Percentiles rank a stretch among this genome's conserved stretches.
Evolutionary conservation across 495 filamentous ascomycete species (phyloP).

Genomic region (Aspergillus carlsbadensis): DNA sequence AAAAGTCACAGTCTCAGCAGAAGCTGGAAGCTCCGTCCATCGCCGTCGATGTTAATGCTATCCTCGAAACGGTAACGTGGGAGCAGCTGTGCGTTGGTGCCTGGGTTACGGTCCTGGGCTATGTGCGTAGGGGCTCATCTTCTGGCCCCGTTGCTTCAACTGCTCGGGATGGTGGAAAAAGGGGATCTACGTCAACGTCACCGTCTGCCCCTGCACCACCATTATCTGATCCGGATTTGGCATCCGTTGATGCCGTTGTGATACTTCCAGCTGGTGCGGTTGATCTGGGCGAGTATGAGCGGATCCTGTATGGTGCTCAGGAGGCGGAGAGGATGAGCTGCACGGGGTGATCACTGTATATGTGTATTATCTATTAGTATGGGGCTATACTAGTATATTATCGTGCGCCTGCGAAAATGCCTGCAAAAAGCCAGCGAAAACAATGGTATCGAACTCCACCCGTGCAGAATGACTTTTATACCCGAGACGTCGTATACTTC

Average conservation of each 20-base stretch:
- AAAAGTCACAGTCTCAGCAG: background rate
- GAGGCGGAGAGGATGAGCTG: constrained; percentile 28
- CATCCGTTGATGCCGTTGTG: constrained; percentile 63
- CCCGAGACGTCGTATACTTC: background rate
- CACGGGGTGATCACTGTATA: background rate
- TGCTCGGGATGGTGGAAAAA: background rate
- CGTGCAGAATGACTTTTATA: constrained; percentile 15
- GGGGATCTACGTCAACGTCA: too few relatives aligned
- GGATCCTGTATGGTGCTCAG: constrained; percentile 33
- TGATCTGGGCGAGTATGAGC: constrained; percentile 63
- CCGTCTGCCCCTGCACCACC: background rate
- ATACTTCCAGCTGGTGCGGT: constrained; percentile 65
- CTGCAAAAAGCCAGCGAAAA: background rate
- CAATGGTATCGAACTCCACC: constrained; percentile 14
- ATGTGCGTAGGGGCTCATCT: constrained; percentile 47
- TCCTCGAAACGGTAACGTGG: constrained; percentile 62
- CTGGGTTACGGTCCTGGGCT: constrained; percentile 91
- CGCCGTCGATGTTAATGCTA: constrained; percentile 65
- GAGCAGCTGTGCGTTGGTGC: constrained; percentile 71
- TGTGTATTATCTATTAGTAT: constrained; percentile 12
- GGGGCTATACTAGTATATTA: background rate
- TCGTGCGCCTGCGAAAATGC: background rate
- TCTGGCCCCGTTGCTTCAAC: background rate
- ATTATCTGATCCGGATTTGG: constrained; percentile 3
- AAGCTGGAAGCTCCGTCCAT: constrained; percentile 37